Conservation (phyloP, 2,329 filamentous ascomycete genomes). For the Proliferodiscus dingleyae region DNA sequence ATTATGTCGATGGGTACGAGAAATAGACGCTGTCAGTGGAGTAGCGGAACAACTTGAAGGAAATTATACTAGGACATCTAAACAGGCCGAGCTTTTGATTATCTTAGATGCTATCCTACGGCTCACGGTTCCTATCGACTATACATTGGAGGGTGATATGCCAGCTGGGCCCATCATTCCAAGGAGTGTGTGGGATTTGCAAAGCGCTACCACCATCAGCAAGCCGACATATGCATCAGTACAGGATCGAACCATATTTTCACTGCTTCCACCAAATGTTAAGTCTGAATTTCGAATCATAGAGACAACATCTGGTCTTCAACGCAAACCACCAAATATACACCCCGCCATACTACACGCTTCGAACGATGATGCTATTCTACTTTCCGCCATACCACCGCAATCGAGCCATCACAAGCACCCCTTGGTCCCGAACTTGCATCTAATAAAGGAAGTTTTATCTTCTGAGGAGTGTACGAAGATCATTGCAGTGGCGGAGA, state of each 20-base stretch:
- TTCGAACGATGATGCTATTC: constrained; percentile 51
- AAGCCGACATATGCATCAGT: constrained; percentile 52
- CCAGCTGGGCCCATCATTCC: constrained; percentile 47
- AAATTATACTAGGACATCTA: constrained; percentile 35
- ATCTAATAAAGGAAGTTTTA: constrained; percentile 56
- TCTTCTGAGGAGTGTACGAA: constrained; percentile 56
- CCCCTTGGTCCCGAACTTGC: constrained; percentile 57
- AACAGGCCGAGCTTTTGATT: constrained; percentile 50
- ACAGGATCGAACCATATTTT: constrained; percentile 50
- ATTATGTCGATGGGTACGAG: constrained; percentile 67
- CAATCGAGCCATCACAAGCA: constrained; percentile 52
- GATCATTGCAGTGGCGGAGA: constrained; percentile 63
- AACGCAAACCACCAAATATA: constrained; percentile 63
- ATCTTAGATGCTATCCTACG: constrained; percentile 62
- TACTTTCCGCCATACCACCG: constrained; percentile 41
- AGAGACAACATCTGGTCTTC: constrained; percentile 54
- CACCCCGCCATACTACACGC: constrained; percentile 63
- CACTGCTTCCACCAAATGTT: constrained; percentile 34
- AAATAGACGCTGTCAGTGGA: constrained; percentile 64
- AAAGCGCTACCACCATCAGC: constrained; percentile 35
- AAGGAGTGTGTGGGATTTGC: constrained; percentile 57
- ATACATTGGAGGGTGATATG: constrained; percentile 32
- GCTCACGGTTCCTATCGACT: constrained; percentile 57
- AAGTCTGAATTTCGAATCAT: constrained; percentile 49
- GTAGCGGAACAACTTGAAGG: constrained; percentile 51